A percentile compares a stretch with the other conserved stretches of the same genome.
Evolutionary conservation across 73 alveolate species (phyloP).

Genomic region (Breviolum minutum): DNA sequence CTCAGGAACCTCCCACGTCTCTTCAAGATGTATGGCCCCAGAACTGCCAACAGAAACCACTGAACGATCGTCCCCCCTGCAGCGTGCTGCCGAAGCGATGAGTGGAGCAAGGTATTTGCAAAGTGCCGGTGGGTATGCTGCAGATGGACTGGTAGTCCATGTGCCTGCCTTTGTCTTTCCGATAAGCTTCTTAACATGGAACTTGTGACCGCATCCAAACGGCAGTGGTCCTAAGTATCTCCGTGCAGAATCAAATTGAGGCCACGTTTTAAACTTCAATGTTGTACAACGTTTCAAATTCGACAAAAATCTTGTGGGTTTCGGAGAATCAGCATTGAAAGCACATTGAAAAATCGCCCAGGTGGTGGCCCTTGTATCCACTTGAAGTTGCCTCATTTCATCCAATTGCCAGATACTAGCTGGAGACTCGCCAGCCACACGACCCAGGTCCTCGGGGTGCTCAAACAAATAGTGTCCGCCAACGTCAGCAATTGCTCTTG

Average conservation of each 20-base stretch:
- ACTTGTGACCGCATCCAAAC: background rate
- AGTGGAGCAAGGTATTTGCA: too few relatives aligned
- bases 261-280: background rate
- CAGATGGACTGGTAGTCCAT: too few relatives aligned
- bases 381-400: background rate
- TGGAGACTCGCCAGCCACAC: background rate
- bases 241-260: background rate
- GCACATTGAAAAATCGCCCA: background rate
- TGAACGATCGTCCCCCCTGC: too few relatives aligned
- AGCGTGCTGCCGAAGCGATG: too few relatives aligned
- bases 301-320: background rate
- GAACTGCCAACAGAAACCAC: background rate
- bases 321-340: background rate
- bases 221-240: background rate
- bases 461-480: background rate
- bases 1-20: too few relatives aligned
- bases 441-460: constrained; percentile 11
- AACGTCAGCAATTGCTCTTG: too few relatives aligned
- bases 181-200: too few relatives aligned
- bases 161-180: too few relatives aligned
- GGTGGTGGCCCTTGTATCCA: background rate
- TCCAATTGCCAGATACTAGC: background rate
- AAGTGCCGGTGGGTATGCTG: too few relatives aligned
- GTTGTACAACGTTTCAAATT: background rate
- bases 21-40: background rate